Conservation (phyloP, 139 green algal genomes). For the Coelastrella sp. region DNA sequence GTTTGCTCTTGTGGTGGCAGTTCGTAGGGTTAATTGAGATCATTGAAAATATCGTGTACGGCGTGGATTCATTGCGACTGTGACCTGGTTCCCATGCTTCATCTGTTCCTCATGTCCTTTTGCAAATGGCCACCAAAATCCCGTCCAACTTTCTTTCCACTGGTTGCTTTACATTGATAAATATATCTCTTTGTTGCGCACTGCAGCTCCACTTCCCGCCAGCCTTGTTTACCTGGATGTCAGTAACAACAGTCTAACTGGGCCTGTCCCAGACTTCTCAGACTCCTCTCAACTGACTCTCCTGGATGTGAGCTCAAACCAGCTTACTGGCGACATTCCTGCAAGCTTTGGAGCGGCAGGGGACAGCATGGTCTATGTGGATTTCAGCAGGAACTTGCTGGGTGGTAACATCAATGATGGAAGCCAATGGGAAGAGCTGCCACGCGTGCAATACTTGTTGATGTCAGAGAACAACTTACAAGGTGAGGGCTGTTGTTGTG, state of each 20-base stretch:
- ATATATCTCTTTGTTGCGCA: neutral
- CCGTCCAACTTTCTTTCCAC: too few relatives aligned
- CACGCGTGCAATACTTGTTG: neutral
- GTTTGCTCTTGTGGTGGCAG: neutral
- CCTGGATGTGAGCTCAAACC: neutral
- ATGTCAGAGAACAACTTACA: conserved; percentile 9
- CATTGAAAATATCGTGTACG: neutral
- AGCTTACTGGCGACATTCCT: conserved; percentile 12
- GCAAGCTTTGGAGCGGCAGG: conserved; percentile 40
- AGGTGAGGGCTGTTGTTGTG: neutral
- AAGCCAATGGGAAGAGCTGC: conserved; percentile 12
- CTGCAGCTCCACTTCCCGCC: conserved; percentile 15
- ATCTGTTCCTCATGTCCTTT: neutral
- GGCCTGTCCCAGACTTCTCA: conserved; percentile 30
- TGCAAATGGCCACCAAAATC: neutral
- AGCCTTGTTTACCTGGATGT: conserved; percentile 33
- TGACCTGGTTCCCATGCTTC: too few relatives aligned
- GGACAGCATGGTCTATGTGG: neutral
- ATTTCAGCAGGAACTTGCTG: conserved; percentile 3
- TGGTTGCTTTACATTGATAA: too few relatives aligned
- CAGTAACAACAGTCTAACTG: conserved; percentile 37
- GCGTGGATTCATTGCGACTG: neutral
- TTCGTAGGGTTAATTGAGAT: neutral
- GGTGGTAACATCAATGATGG: neutral
- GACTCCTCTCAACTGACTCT: neutral